phyloP scores from a whole-genome alignment of 148 eudicot species.

The Vaccinium darrowii region DNA sequence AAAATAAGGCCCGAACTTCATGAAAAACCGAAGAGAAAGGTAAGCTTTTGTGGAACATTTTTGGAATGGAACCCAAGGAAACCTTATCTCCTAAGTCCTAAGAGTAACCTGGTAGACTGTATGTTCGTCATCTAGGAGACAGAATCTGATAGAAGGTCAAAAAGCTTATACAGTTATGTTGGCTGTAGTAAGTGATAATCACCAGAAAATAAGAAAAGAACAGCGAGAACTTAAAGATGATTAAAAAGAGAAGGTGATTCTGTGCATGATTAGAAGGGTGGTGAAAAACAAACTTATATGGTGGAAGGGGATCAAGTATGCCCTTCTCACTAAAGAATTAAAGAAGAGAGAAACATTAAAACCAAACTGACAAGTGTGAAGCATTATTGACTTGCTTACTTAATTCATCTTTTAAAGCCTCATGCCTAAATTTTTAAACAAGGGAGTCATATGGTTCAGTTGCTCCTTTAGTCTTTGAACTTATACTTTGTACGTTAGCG shows the following conservation, averaged over 20 bases:
- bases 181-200: background rate
- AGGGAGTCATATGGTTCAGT: constrained; percentile 4
- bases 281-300: background rate
- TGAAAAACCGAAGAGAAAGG: no score
- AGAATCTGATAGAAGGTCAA: constrained; percentile 6
- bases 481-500: background rate
- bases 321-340: background rate
- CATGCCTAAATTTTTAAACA: background rate
- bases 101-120: background rate
- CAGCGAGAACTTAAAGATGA: no score
- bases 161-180: background rate
- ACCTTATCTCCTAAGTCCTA: background rate
- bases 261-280: background rate
- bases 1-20: no score
- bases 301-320: background rate
- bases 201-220: background rate
- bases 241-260: background rate
- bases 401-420: no score
- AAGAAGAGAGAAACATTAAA: background rate
- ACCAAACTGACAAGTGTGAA: background rate
- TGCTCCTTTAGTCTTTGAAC: background rate
- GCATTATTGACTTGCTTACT: background rate
- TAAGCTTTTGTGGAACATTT: background rate
- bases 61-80: background rate
- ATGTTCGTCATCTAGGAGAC: background rate